phyloP scores from a whole-genome alignment of 1,284 basidiomycete genomes.

The Microbotryomycetes sp. region DNA sequence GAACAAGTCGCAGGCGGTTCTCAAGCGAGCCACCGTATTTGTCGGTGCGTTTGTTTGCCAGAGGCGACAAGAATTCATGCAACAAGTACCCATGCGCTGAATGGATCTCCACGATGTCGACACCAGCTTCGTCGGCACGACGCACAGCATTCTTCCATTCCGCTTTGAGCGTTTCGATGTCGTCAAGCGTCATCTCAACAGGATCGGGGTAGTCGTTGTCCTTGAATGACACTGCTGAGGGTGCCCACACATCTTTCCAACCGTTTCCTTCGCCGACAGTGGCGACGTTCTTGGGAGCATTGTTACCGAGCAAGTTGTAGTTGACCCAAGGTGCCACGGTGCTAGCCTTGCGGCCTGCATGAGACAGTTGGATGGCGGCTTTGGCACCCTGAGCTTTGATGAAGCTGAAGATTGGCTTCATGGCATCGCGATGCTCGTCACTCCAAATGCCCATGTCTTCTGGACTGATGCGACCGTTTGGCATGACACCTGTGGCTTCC shows the following conservation, averaged over 20 bases:
- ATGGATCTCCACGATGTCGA: constrained; percentile 65
- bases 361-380: constrained; percentile 66
- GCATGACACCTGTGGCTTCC: constrained; percentile 55
- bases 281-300: constrained; percentile 29
- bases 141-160: constrained; percentile 60
- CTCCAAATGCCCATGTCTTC: constrained; percentile 65
- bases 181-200: constrained; percentile 52
- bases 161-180: constrained; percentile 57
- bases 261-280: constrained; percentile 52
- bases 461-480: constrained; percentile 69
- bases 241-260: constrained; percentile 62
- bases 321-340: constrained; percentile 57
- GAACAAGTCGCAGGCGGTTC: constrained; percentile 62
- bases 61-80: constrained; percentile 57
- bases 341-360: constrained; percentile 68
- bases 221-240: constrained; percentile 55
- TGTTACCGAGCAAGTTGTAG: constrained; percentile 7
- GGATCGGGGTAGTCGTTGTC: constrained; percentile 51
- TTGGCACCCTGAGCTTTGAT: constrained; percentile 60
- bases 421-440: constrained; percentile 61
- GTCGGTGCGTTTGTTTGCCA: constrained; percentile 64
- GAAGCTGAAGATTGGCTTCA: constrained; percentile 66
- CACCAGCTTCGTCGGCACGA: constrained; percentile 46
- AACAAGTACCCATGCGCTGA: constrained; percentile 32
- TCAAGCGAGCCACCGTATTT: constrained; percentile 65